phyloP scores from a whole-genome alignment of 1,284 basidiomycete genomes.

The Leccinum fuscescens region DNA sequence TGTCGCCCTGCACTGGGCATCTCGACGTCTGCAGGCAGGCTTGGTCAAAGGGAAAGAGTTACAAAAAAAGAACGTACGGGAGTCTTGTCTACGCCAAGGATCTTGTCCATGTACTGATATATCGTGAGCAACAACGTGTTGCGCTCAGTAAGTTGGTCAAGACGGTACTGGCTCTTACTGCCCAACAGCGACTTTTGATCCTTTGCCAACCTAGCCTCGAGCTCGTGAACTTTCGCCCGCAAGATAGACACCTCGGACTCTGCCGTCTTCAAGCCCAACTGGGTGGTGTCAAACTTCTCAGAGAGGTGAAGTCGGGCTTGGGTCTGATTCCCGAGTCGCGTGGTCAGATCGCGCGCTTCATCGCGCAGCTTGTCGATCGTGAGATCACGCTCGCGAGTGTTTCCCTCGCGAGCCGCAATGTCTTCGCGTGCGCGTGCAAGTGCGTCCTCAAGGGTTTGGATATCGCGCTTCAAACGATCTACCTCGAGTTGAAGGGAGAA shows the following conservation, averaged over 20 bases:
- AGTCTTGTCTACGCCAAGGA: slow-evolving; percentile 83
- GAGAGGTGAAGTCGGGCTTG: slow-evolving; percentile 81
- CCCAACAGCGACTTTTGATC: slow-evolving; percentile 75
- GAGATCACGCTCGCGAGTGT: slow-evolving; percentile 32
- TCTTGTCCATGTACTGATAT: slow-evolving; percentile 94
- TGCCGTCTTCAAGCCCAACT: slow-evolving; percentile 57
- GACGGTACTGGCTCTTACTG: slow-evolving; percentile 76
- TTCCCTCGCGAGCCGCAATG: slow-evolving; percentile 51
- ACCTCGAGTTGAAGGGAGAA: slow-evolving; percentile 91
- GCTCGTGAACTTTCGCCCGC: slow-evolving; percentile 62
- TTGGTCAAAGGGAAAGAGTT: background rate
- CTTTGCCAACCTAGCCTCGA: slow-evolving; percentile 82
- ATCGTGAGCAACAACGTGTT: slow-evolving; percentile 90
- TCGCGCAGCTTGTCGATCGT: slow-evolving; percentile 61
- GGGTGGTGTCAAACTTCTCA: slow-evolving; percentile 80
- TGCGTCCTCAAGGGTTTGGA: slow-evolving; percentile 80
- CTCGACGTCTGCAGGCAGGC: slow-evolving; percentile 50
- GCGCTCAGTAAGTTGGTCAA: slow-evolving; percentile 86
- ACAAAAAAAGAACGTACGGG: slow-evolving; percentile 52
- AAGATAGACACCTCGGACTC: slow-evolving; percentile 63
- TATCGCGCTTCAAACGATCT: slow-evolving; percentile 83
- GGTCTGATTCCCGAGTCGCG: slow-evolving; percentile 76
- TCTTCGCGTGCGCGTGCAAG: slow-evolving; percentile 73
- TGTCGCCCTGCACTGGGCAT: slow-evolving; percentile 64
- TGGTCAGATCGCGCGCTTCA: slow-evolving; percentile 76